These are phyloP conservation scores for Candida sanyaensis DNA, from an alignment of 1,139 yeast genomes.

Conservation along the genomic window DNA sequence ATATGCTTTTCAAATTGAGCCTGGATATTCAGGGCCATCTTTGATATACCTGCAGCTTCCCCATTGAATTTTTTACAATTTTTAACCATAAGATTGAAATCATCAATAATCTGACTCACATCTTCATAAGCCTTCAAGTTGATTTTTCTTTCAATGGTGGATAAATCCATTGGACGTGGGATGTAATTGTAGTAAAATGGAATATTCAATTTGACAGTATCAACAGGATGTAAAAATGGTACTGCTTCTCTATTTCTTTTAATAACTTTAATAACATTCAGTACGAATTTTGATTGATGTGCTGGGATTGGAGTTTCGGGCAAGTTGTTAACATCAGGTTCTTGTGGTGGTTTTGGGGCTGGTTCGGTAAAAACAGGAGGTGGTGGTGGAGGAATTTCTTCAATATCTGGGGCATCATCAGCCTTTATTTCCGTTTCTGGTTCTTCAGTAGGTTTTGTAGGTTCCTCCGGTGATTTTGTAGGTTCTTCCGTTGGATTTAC, in stretches of 20 bases:
- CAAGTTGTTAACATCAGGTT: constrained; percentile 70
- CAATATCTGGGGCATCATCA: not conserved
- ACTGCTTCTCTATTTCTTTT: constrained; percentile 90
- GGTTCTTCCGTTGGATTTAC: not conserved
- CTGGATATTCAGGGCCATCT: constrained; percentile 88
- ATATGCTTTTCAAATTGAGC: constrained; percentile 93
- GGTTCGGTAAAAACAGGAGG: constrained; percentile 36
- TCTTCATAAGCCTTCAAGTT: constrained; percentile 67
- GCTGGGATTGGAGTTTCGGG: constrained; percentile 77
- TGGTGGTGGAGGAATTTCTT: constrained; percentile 3
- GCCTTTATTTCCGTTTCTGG: not conserved
- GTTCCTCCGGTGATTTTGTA: too few species aligned
- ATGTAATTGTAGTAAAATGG: constrained; percentile 88
- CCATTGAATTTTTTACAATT: constrained; percentile 91
- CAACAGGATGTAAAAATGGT: constrained; percentile 91
- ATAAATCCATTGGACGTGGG: constrained; percentile 88
- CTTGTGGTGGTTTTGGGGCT: constrained; percentile 71
- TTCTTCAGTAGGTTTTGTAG: not conserved
- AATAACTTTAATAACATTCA: constrained; percentile 73
- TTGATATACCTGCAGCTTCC: constrained; percentile 74
- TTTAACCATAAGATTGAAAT: constrained; percentile 80
- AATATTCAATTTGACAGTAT: constrained; percentile 80
- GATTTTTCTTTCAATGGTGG: constrained; percentile 85
- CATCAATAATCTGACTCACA: constrained; percentile 69
- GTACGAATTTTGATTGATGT: constrained; percentile 77